Evolutionary conservation across 2,329 filamentous ascomycete genomes (phyloP).

Genomic region (Fusarium coffeatum): DNA sequence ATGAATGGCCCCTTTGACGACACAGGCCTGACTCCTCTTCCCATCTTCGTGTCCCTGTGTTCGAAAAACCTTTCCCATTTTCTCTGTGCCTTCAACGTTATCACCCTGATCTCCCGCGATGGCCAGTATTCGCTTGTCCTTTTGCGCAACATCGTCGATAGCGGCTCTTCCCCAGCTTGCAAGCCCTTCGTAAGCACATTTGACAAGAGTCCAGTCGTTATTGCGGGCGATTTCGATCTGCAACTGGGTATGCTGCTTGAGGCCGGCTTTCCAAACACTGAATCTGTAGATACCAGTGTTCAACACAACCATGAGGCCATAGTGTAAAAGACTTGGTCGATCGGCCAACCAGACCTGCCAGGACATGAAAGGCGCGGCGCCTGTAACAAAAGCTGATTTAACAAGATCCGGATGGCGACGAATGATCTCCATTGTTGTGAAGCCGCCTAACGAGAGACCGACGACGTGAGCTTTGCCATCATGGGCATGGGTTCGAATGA

Average conservation of each 20-base stretch:
- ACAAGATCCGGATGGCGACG: conserved; percentile 25
- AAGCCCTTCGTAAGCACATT: conserved; percentile 42
- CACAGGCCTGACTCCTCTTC: not conserved
- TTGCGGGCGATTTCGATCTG: conserved; percentile 52
- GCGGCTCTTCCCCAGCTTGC: conserved; percentile 39
- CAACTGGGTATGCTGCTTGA: conserved; percentile 46
- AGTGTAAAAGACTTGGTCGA: conserved; percentile 45
- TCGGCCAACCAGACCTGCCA: conserved; percentile 44
- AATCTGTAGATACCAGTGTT: conserved; percentile 44
- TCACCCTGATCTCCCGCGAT: conserved; percentile 52
- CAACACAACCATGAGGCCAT: conserved; percentile 44
- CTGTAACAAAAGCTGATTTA: conserved; percentile 42
- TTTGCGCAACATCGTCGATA: conserved; percentile 38
- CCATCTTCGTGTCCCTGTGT: not conserved
- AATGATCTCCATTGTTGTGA: conserved; percentile 11
- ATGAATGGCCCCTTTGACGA: conserved; percentile 40
- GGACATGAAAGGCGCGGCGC: conserved; percentile 50
- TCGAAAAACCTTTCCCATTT: conserved; percentile 26
- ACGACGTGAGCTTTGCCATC: conserved; percentile 54
- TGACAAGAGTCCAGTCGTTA: conserved; percentile 43
- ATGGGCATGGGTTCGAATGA: conserved; percentile 53
- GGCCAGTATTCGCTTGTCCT: conserved; percentile 40
- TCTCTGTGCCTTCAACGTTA: conserved; percentile 41
- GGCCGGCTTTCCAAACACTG: conserved; percentile 44
- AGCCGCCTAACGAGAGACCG: conserved; percentile 56